These are phyloP conservation scores for Barnettozyma californica DNA, from an alignment of 805 yeast genomes.

Conservation along the genomic window DNA sequence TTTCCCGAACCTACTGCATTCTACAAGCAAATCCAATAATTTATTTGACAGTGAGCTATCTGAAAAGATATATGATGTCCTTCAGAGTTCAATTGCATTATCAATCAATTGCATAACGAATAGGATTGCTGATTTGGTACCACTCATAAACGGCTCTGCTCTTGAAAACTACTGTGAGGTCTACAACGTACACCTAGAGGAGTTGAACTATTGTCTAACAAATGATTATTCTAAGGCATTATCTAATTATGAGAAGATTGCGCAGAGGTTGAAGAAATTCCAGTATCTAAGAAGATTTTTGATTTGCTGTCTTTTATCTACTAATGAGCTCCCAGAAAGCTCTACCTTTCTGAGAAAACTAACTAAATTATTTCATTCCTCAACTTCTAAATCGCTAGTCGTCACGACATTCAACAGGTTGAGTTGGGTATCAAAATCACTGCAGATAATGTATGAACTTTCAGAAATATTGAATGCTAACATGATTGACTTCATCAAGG, in stretches of 20 bases:
- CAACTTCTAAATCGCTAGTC: neutral
- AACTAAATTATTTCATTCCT: constrained; percentile 6
- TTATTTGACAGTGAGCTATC: constrained; percentile 1
- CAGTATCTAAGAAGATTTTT: constrained; percentile 37
- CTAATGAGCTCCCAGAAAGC: constrained; percentile 21
- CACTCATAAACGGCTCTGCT: constrained; percentile 28
- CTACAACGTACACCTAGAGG: constrained; percentile 32
- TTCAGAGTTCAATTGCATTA: constrained; percentile 30
- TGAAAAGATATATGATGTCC: constrained; percentile 12
- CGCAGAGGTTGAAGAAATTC: constrained; percentile 26
- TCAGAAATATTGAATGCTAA: neutral
- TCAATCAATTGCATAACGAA: constrained; percentile 27
- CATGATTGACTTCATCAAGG: constrained; percentile 2
- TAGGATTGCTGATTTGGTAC: constrained; percentile 24
- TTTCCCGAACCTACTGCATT: constrained; percentile 17
- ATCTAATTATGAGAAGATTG: constrained; percentile 1
- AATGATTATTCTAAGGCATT: neutral
- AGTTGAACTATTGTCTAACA: constrained; percentile 22
- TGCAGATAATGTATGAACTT: neutral
- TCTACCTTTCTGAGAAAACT: constrained; percentile 11
- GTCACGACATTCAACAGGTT: neutral
- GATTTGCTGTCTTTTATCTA: constrained; percentile 37
- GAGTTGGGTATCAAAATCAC: neutral
- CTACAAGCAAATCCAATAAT: neutral
- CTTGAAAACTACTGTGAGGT: constrained; percentile 39